These are phyloP conservation scores for Myochromella boudieri DNA, from an alignment of 768 basidiomycete genomes.

Conservation along the genomic window DNA sequence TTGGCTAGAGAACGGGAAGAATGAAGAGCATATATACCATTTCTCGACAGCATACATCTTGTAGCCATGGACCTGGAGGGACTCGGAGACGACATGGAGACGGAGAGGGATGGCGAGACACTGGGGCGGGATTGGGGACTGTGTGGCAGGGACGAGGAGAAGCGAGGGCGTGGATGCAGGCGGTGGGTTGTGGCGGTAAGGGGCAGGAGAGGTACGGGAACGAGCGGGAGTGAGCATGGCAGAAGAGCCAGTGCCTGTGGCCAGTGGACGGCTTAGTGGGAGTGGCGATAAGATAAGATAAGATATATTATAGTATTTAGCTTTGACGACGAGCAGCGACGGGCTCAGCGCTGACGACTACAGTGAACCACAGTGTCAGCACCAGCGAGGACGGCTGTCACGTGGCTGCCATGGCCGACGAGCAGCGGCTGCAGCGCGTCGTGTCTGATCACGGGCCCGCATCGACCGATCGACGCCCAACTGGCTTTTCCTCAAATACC, in stretches of 20 bases:
- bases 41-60: constrained; percentile 89
- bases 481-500: constrained; percentile 1
- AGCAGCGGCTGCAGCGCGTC: too few relatives aligned
- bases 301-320: too few relatives aligned
- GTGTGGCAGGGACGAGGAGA: constrained; percentile 24
- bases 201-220: constrained; percentile 5
- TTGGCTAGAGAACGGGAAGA: not conserved
- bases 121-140: constrained; percentile 10
- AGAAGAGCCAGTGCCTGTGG: too few relatives aligned
- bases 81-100: constrained; percentile 50
- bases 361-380: too few relatives aligned
- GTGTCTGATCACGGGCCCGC: constrained; percentile 14
- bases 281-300: too few relatives aligned
- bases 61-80: constrained; percentile 56
- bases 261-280: too few relatives aligned
- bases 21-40: constrained; percentile 45
- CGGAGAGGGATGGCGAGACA: constrained; percentile 30
- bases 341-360: too few relatives aligned
- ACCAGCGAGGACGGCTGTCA: too few relatives aligned
- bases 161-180: constrained; percentile 16
- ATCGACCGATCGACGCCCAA: constrained; percentile 8
- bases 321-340: too few relatives aligned
- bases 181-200: constrained; percentile 4
- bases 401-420: too few relatives aligned
- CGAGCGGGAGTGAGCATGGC: too few relatives aligned